Conservation (phyloP, 306 rosid genomes). For the Bauhinia variegata region DNA sequence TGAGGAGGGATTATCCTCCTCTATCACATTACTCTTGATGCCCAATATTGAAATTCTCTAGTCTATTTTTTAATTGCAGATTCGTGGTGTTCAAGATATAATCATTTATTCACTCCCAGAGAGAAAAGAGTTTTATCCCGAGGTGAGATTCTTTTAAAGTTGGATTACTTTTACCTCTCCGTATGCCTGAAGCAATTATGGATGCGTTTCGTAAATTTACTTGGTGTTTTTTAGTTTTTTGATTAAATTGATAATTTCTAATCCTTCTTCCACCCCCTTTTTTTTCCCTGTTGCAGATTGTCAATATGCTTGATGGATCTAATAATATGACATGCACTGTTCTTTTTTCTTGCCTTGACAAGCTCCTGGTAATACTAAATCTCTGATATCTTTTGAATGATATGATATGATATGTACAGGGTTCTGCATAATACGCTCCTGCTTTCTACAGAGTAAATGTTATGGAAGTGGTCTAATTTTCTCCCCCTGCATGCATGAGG, state of each 20-base stretch:
- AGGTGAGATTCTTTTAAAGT: constrained; percentile 53
- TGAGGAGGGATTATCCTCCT: not conserved
- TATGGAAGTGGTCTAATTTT: too few species aligned
- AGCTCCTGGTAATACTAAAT: constrained; percentile 57
- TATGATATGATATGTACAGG: too few species aligned
- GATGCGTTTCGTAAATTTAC: constrained; percentile 14
- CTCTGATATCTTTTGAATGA: not conserved
- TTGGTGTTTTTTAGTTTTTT: not conserved
- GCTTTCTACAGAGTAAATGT: too few species aligned
- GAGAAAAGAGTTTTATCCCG: constrained; percentile 90
- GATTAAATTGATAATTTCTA: not conserved
- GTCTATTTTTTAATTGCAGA: constrained; percentile 51
- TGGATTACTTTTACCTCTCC: constrained; percentile 19
- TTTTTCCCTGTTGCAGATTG: constrained; percentile 57
- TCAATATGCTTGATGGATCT: constrained; percentile 78
- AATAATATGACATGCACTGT: constrained; percentile 61
- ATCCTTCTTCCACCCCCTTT: not conserved
- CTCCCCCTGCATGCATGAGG: too few species aligned
- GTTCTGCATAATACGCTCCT: too few species aligned
- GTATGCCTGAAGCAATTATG: not conserved
- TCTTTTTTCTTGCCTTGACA: constrained; percentile 79
- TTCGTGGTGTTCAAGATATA: constrained; percentile 78
- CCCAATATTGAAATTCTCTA: constrained; percentile 22
- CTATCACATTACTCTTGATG: constrained; percentile 9
- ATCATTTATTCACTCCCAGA: constrained; percentile 84